A percentile compares a stretch with the other conserved stretches of the same genome.
Conservation (phyloP, 2,329 filamentous ascomycete genomes). For the Botrytis fabae region DNA sequence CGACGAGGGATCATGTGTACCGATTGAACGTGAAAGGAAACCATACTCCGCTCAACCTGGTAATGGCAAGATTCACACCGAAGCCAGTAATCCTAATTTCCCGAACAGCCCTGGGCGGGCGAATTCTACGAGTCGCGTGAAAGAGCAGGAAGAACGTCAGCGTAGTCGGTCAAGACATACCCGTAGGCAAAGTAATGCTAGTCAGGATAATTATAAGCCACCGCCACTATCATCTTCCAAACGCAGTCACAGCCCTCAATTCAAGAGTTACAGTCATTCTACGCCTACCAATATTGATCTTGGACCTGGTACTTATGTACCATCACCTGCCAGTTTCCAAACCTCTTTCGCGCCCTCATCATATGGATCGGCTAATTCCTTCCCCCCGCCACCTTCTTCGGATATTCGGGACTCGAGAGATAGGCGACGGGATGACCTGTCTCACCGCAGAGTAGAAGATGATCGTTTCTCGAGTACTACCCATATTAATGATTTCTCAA, state of each 20-base stretch:
- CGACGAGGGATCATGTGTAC: conserved; percentile 43
- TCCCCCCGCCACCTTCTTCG: conserved; percentile 36
- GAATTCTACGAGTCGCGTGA: conserved; percentile 33
- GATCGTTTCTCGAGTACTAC: conserved; percentile 28
- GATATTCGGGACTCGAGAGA: conserved; percentile 24
- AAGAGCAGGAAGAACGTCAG: conserved; percentile 22
- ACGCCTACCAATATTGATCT: conserved; percentile 33
- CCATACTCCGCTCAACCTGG: conserved; percentile 63
- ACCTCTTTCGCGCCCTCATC: conserved; percentile 29
- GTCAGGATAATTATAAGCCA: conserved; percentile 28
- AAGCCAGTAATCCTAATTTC: conserved; percentile 33
- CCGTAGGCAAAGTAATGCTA: conserved; percentile 32
- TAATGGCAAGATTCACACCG: conserved; percentile 56
- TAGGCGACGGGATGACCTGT: conserved; percentile 31
- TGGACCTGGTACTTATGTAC: conserved; percentile 19
- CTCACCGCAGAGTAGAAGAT: conserved; percentile 31
- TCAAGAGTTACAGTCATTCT: conserved; percentile 37
- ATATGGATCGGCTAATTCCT: conserved; percentile 30
- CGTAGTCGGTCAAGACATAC: conserved; percentile 21
- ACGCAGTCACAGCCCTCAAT: conserved; percentile 32
- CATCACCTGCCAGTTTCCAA: conserved; percentile 22
- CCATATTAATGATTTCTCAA: conserved; percentile 33
- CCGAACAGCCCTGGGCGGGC: conserved; percentile 28
- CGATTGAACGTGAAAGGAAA: conserved; percentile 65
- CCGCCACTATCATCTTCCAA: conserved; percentile 23